Evolutionary conservation across 2,329 filamentous ascomycete genomes (phyloP).

Genomic region (Tolypocladium endophyticum): DNA sequence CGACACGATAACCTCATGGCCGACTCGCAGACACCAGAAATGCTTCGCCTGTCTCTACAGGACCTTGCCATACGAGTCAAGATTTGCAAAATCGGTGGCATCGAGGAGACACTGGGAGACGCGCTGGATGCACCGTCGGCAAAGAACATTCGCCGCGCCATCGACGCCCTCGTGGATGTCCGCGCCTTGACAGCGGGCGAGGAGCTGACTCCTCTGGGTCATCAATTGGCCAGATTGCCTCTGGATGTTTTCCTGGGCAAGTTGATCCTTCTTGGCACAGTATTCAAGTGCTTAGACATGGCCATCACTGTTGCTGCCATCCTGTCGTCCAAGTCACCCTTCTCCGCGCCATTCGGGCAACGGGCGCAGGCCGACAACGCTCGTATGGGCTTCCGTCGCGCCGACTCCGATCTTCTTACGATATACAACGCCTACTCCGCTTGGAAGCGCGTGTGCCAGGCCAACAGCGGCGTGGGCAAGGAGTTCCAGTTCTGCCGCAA

Average conservation of each 20-base stretch:
- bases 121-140: slow-evolving; percentile 83
- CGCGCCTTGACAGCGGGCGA: slow-evolving; percentile 74
- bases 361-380: slow-evolving; percentile 73
- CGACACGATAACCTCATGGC: slow-evolving; percentile 77
- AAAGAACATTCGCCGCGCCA: slow-evolving; percentile 86
- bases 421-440: slow-evolving; percentile 86
- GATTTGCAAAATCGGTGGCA: slow-evolving; percentile 89
- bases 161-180: slow-evolving; percentile 89
- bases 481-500: slow-evolving; percentile 90
- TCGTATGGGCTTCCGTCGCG: slow-evolving; percentile 66
- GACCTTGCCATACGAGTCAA: slow-evolving; percentile 94
- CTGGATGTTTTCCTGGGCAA: slow-evolving; percentile 94
- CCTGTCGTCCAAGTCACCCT: slow-evolving; percentile 88
- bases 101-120: slow-evolving; percentile 79
- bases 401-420: slow-evolving; percentile 86
- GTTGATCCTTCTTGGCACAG: slow-evolving; percentile 72
- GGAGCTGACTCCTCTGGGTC: slow-evolving; percentile 76
- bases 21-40: slow-evolving; percentile 92
- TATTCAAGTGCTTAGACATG: slow-evolving; percentile 88
- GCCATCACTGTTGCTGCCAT: slow-evolving; percentile 87
- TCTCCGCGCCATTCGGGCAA: slow-evolving; percentile 76
- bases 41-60: slow-evolving; percentile 86
- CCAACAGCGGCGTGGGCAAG: slow-evolving; percentile 48
- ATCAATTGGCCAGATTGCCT: slow-evolving; percentile 78
- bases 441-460: slow-evolving; percentile 76